phyloP scores from a whole-genome alignment of 495 filamentous ascomycete species.

The Penicillium canescens region DNA sequence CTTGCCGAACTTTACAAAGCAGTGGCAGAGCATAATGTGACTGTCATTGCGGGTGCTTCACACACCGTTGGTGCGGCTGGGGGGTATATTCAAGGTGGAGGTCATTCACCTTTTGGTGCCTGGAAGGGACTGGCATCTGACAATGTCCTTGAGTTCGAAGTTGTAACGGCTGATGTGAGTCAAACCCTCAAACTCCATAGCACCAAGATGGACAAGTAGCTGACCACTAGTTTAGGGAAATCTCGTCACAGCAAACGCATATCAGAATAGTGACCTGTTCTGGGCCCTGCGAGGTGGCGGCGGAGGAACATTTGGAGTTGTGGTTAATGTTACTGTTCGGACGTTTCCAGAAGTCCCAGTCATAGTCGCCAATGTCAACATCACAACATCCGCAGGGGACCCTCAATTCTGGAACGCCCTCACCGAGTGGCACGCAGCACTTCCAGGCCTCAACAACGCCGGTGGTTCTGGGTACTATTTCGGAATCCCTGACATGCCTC shows the following conservation, averaged over 20 bases:
- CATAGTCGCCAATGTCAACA: conserved; percentile 36
- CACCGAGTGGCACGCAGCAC: conserved; percentile 29
- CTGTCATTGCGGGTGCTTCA: conserved; percentile 15
- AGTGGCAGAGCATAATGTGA: conserved; percentile 22
- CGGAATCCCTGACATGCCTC: conserved; percentile 23
- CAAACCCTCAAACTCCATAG: neutral
- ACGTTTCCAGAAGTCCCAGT: conserved; percentile 36
- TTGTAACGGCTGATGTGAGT: conserved; percentile 41
- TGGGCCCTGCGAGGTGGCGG: conserved; percentile 51
- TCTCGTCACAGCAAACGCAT: conserved; percentile 41
- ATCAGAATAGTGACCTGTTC: conserved; percentile 57
- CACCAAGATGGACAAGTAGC: neutral
- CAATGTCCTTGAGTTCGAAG: conserved; percentile 36
- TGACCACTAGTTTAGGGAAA: conserved; percentile 13
- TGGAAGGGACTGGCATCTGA: conserved; percentile 40
- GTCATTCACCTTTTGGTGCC: conserved; percentile 47
- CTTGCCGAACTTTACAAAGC: conserved; percentile 45
- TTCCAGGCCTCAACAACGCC: conserved; percentile 32
- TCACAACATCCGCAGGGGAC: conserved; percentile 19
- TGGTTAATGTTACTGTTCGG: conserved; percentile 46
- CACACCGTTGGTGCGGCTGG: conserved; percentile 37
- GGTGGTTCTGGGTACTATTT: conserved; percentile 41
- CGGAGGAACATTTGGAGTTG: conserved; percentile 52
- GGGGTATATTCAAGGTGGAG: conserved; percentile 58
- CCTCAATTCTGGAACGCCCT: conserved; percentile 35